A percentile compares a stretch with the other conserved stretches of the same genome.
Conservation (phyloP, 768 basidiomycete species). For the Saitozyma podzolica region DNA sequence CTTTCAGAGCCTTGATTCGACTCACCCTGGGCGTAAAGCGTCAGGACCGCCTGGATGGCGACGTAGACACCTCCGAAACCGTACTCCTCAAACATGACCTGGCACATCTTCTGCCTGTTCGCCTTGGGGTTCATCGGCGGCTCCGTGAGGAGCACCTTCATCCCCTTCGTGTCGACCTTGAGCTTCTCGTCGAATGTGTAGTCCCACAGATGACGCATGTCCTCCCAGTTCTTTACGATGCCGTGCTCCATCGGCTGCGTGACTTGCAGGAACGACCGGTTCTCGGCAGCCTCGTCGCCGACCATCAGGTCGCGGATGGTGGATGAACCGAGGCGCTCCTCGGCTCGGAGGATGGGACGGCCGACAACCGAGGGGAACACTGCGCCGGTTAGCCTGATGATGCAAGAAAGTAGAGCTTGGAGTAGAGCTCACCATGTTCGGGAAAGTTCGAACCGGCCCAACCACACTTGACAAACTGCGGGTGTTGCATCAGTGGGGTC, state of each 20-base stretch:
- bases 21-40: constrained; percentile 96
- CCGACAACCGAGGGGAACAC: constrained; percentile 97
- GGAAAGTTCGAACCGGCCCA: constrained; percentile 94
- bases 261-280: constrained; percentile 92
- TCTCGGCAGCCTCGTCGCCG: constrained; percentile 92
- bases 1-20: constrained; percentile 4
- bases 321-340: constrained; percentile 83
- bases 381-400: constrained; percentile 46
- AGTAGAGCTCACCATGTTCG: constrained; percentile 67
- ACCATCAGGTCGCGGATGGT: constrained; percentile 97
- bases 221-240: constrained; percentile 98
- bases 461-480: constrained; percentile 84
- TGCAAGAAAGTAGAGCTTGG: neutral
- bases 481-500: neutral
- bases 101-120: constrained; percentile 89
- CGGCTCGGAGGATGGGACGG: constrained; percentile 93
- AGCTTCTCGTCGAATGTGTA: constrained; percentile 98
- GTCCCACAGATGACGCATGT: constrained; percentile 97
- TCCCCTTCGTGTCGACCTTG: constrained; percentile 76
- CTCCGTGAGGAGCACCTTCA: constrained; percentile 91
- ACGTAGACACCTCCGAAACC: constrained; percentile 94
- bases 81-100: constrained; percentile 99
- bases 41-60: constrained; percentile 97
- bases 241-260: constrained; percentile 99
- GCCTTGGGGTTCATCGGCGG: constrained; percentile 98